phyloP scores from a whole-genome alignment of 129 eudicot genomes.

The Escallonia rubra region DNA sequence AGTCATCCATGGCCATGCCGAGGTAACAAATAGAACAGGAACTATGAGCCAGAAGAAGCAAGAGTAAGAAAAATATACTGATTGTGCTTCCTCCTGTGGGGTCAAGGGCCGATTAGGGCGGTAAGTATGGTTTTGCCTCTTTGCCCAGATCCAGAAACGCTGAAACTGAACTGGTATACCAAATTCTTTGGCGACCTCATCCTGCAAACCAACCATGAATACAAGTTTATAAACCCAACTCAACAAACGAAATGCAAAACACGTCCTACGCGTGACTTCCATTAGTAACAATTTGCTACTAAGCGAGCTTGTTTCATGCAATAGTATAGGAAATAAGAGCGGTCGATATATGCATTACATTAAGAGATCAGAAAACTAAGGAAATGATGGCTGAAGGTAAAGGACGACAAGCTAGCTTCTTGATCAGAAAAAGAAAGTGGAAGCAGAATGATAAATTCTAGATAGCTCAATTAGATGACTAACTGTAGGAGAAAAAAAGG shows the following conservation, averaged over 20 bases:
- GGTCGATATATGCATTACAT: too few species aligned
- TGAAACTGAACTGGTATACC: conserved; percentile 88
- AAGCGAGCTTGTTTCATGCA: too few species aligned
- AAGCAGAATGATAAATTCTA: too few species aligned
- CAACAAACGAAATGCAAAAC: too few species aligned
- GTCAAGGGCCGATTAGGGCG: conserved; percentile 97
- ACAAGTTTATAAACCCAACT: background rate
- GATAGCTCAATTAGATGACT: too few species aligned
- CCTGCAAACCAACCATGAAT: conserved; percentile 41
- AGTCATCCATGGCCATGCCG: background rate
- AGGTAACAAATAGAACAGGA: background rate
- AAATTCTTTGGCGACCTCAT: conserved; percentile 94
- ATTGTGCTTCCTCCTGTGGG: conserved; percentile 71
- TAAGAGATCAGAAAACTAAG: too few species aligned
- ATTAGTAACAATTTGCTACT: background rate
- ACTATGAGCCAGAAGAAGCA: background rate
- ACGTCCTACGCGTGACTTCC: background rate
- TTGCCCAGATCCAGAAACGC: conserved; percentile 97
- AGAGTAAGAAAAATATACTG: conserved; percentile 33
- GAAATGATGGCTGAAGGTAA: background rate
- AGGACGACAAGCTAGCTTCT: background rate
- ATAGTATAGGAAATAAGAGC: too few species aligned
- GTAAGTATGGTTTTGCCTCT: conserved; percentile 90
- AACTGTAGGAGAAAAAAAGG: background rate
- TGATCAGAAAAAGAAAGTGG: too few species aligned